These are phyloP conservation scores for Nigrospora oryzae DNA, from an alignment of 2,329 filamentous ascomycete species.

Conservation along the genomic window DNA sequence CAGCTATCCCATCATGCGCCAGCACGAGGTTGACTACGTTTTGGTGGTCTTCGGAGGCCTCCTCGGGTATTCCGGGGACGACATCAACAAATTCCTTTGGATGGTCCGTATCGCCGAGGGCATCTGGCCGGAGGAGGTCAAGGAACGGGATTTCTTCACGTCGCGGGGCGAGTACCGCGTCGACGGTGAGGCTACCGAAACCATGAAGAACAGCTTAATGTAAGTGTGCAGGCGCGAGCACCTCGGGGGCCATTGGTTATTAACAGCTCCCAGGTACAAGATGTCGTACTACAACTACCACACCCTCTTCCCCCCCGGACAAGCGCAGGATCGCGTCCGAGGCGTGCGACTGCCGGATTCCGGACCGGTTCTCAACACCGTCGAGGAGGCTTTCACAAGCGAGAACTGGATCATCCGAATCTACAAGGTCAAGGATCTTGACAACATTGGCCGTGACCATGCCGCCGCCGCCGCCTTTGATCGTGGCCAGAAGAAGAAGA, in stretches of 20 bases:
- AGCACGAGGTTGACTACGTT: slow-evolving; percentile 99
- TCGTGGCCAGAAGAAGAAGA: slow-evolving; percentile 78
- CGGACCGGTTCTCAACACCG: slow-evolving; percentile 74
- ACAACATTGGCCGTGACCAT: slow-evolving; percentile 91
- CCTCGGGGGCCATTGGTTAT: neutral
- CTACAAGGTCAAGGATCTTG: slow-evolving; percentile 98
- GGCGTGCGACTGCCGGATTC: slow-evolving; percentile 71
- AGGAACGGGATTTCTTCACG: slow-evolving; percentile 95
- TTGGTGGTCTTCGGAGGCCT: slow-evolving; percentile 93
- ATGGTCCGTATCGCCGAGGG: slow-evolving; percentile 99
- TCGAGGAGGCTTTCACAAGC: slow-evolving; percentile 96
- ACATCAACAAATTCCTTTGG: slow-evolving; percentile 99
- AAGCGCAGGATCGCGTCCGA: slow-evolving; percentile 86
- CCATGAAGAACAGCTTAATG: slow-evolving; percentile 99
- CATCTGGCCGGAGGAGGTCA: slow-evolving; percentile 99
- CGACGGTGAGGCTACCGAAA: slow-evolving; percentile 84
- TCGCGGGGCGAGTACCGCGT: slow-evolving; percentile 88
- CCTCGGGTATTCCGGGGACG: slow-evolving; percentile 93
- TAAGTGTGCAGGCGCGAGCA: slow-evolving; percentile 38
- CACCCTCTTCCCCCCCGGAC: slow-evolving; percentile 80
- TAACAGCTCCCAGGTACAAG: slow-evolving; percentile 72
- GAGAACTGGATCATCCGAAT: slow-evolving; percentile 99
- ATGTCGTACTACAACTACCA: slow-evolving; percentile 99
- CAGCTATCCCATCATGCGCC: slow-evolving; percentile 95
- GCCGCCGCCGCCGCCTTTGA: slow-evolving; percentile 61